Base-by-base conservation (phyloP, 805 yeast genomes). In the Tanozyma kutaoensis region DNA sequence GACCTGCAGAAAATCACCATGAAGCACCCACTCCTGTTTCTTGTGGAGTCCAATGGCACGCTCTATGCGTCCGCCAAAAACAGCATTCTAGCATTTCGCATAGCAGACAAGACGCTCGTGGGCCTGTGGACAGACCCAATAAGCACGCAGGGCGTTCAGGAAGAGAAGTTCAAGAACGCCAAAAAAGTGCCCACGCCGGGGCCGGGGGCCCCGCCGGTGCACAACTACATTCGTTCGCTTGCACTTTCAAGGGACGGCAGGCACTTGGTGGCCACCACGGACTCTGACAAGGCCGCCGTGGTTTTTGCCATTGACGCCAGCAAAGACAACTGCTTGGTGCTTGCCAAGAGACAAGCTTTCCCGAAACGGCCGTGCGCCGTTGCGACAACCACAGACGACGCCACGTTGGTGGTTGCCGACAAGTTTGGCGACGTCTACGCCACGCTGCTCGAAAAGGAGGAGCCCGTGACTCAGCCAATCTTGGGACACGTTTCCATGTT, bases 401-500 rank as follows among this genome's bases (percentile, higher is more conserved):
- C 43, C 6, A 52, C 55, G 10, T 50, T 86, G 6, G 48, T 84
- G 3, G 66, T 86, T 14, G 95, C 93, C 13, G 98, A 91, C 50
- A 91, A 91, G 56, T 91, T 88, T 46, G 98, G 98, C 25, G 99
- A 91, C 52, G 95, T 85, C 5, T 91, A 81, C 48, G 52, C 42
- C 1, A 40, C 64, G 1, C 48, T 55, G 2, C 62, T 63, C 4
- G 69, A 66, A 24, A 48, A 70, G 24, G 27, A 36, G 2, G 17
- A 15, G 17, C 17, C 17, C 17, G 7, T 5, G 17, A 15, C 17
- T 5, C 7, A 15, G 17, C 96, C 96, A 3, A 62, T 88, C 5
- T 55, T 88, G 28, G 99, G 99, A 6, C 99, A 91, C 52, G 97
- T 91, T 4, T 86, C 96, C 3, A 84, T 91, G 95, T 66, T 91